phyloP scores from a whole-genome alignment of 768 basidiomycete species.

The Clitopilus passeckerianus region DNA sequence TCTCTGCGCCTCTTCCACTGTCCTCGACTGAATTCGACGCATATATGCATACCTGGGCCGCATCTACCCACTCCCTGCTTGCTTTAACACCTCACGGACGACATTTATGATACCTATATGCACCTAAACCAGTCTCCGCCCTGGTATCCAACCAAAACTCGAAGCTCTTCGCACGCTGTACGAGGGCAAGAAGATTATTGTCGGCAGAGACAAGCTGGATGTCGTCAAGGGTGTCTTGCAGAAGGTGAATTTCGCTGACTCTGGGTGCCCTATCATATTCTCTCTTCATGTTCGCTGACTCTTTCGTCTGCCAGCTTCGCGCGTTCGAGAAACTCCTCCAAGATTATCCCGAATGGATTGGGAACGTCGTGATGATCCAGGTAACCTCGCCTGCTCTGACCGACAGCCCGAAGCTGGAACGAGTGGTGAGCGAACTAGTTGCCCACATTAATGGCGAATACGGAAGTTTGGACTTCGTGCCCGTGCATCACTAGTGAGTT shows the following conservation, averaged over 20 bases:
- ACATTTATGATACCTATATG: background rate
- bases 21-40: background rate
- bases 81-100: background rate
- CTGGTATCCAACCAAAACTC: constrained; percentile 87
- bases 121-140: constrained; percentile 43
- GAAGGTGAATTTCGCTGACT: constrained; percentile 52
- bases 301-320: constrained; percentile 53
- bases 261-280: no score
- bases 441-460: constrained; percentile 95
- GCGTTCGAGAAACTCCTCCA: constrained; percentile 93
- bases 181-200: constrained; percentile 97
- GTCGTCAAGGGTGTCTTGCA: constrained; percentile 98
- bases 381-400: constrained; percentile 92
- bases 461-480: constrained; percentile 91
- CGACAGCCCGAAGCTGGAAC: constrained; percentile 90
- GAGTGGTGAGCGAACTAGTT: constrained; percentile 90
- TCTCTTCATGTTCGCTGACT: background rate
- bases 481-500: constrained; percentile 97
- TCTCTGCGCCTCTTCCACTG: background rate
- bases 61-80: no score
- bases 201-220: constrained; percentile 95
- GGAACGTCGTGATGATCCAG: constrained; percentile 83
- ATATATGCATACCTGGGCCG: no score
- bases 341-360: constrained; percentile 94
- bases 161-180: constrained; percentile 81